Conservation (phyloP, 345 rosid species). For the Eucalyptus pumila region DNA sequence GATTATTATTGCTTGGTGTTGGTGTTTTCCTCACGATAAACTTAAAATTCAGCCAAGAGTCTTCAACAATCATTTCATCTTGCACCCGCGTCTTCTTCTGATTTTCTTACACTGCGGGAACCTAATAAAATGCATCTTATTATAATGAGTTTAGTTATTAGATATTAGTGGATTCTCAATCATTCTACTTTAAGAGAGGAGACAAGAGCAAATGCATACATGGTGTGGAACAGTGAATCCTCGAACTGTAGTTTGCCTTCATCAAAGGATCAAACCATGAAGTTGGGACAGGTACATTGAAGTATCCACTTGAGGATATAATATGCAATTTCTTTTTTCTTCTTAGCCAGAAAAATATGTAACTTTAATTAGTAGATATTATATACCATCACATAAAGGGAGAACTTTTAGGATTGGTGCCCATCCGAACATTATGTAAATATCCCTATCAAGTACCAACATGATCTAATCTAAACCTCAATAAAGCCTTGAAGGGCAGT, state of each 20-base stretch:
- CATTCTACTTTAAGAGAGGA: not conserved
- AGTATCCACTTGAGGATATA: not conserved
- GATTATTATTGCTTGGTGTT: not conserved
- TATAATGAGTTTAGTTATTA: not conserved
- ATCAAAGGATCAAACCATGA: not conserved
- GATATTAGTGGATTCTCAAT: not conserved
- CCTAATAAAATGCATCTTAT: not conserved
- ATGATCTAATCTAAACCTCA: not conserved
- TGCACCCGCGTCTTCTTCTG: not conserved
- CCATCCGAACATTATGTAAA: not conserved
- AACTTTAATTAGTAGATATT: not conserved
- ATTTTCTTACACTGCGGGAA: not conserved
- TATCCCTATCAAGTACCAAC: not conserved
- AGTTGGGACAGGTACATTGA: not conserved
- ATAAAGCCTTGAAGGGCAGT: not conserved
- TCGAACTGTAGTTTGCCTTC: not conserved
- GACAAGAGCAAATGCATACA: not conserved
- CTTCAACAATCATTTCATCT: not conserved
- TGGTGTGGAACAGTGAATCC: not conserved
- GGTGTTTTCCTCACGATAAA: not conserved
- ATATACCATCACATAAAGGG: not conserved
- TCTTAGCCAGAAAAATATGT: not conserved
- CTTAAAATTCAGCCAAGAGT: not conserved
- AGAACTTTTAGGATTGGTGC: not conserved
- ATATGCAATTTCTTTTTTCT: not conserved